Evolutionary conservation across 1,284 basidiomycete genomes (phyloP), one percentile per base, ranked within the genome.

Genomic region (Cutaneotrichosporon sp.): DNA sequence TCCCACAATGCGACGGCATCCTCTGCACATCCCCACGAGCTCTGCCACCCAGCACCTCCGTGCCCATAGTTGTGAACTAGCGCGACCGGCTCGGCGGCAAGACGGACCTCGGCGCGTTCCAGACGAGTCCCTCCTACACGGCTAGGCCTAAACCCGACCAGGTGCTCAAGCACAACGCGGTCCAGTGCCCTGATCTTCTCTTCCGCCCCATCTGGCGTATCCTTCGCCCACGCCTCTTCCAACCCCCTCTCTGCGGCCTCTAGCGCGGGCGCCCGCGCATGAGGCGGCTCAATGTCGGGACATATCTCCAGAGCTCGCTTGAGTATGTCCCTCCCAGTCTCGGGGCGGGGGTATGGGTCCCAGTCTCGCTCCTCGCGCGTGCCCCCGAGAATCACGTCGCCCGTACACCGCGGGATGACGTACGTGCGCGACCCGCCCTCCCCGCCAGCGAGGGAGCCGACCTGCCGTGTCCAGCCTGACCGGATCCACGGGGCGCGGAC

Each of bases 401-500:
- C 74, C 10, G 64, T 62, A 2, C 62, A 56, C 32, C 72, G 47
- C 1, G 74, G 74, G 17, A 75, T 75, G 5, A 75, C 62, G 59
- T 75, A 75, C 0, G 72, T 75, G 32, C 74, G 55, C 43, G 66
- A 55, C 1, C 74, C 74, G 9, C 70, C 71, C 56, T 75, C 71
- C 3, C 62, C 66, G 19, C 70, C 72, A 3, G 53, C 60, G 17
- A 74, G 59, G 22, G 52, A 51, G 12, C 70, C 72, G 19, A 70
- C 57, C 49, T 75, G 74, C 7, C 70, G 52, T 4, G 74, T 75
- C 44, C 44, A 71, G 0, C 74, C 74, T 1, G 52, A 43, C 24
- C 63, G 60, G 12, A 75, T 42, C 71, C 71, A 73, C 0, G 70
- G 70, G 7, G 81, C 80, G 11, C 72, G 64, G 7, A 82, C 60